Evolutionary conservation across 495 filamentous ascomycete species (phyloP).

Genomic region (Lasiosphaeria miniovina): DNA sequence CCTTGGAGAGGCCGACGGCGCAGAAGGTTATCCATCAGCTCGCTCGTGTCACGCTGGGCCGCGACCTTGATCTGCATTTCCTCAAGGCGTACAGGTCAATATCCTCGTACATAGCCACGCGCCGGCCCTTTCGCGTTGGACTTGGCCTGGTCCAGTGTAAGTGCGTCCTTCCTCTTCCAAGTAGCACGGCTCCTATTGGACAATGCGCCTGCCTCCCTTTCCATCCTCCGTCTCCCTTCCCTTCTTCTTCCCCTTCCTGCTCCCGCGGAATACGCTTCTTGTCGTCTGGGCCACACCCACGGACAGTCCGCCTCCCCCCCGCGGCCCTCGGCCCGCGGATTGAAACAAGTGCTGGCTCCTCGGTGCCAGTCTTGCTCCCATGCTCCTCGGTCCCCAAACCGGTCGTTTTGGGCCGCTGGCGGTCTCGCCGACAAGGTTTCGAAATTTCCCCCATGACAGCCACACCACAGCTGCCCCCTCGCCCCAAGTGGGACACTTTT

Average conservation of each 20-base stretch:
- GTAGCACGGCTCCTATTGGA: constrained; percentile 10
- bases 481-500: constrained; percentile 17
- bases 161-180: constrained; percentile 10
- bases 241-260: constrained; percentile 1
- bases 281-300: not conserved
- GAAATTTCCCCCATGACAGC: not conserved
- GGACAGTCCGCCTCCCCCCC: not conserved
- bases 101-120: not conserved
- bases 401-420: constrained; percentile 4
- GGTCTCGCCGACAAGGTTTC: constrained; percentile 6
- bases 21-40: not conserved
- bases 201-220: constrained; percentile 6
- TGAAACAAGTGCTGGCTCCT: constrained; percentile 6
- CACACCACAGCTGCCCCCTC: constrained; percentile 10
- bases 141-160: constrained; percentile 4
- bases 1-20: not conserved
- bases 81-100: not conserved
- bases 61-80: not conserved
- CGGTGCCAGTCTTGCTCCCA: constrained; percentile 1
- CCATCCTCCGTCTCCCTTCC: not conserved
- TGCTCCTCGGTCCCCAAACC: constrained; percentile 5
- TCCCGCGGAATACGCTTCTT: not conserved
- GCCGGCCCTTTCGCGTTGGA: not conserved
- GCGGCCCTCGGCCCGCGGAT: not conserved
- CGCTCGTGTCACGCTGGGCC: constrained; percentile 4